Percentiles rank a stretch among this genome's conserved stretches.
Evolutionary conservation across 2,329 filamentous ascomycete genomes (phyloP).

Genomic region (Setomelanomma holmii): DNA sequence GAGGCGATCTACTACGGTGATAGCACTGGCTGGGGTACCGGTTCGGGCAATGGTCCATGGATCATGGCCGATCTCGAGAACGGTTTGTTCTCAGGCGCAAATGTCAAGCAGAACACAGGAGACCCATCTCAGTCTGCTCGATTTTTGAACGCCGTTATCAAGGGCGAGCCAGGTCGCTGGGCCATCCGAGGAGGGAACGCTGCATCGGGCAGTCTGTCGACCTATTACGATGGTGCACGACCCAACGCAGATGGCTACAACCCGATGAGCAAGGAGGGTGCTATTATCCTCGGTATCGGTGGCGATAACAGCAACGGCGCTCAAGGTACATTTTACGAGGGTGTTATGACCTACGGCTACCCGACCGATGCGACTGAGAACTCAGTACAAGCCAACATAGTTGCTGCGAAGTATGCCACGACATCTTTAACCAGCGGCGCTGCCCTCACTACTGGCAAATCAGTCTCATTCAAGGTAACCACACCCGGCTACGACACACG

Average conservation of each 20-base stretch:
- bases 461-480: conserved; percentile 63
- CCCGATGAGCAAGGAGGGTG: conserved; percentile 69
- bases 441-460: conserved; percentile 56
- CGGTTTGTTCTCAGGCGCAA: conserved; percentile 66
- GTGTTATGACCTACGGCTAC: conserved; percentile 69
- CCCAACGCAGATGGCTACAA: conserved; percentile 63
- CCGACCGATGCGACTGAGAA: conserved; percentile 66
- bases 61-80: conserved; percentile 75
- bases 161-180: conserved; percentile 65
- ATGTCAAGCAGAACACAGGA: conserved; percentile 55
- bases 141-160: conserved; percentile 65
- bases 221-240: conserved; percentile 65
- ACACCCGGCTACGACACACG: conserved; percentile 62
- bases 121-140: conserved; percentile 62
- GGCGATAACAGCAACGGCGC: conserved; percentile 68
- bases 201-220: conserved; percentile 61
- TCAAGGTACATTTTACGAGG: conserved; percentile 71
- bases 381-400: conserved; percentile 66
- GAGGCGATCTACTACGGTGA: conserved; percentile 71
- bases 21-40: conserved; percentile 62
- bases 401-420: conserved; percentile 63
- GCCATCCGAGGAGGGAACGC: conserved; percentile 66
- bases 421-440: conserved; percentile 58
- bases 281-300: conserved; percentile 74
- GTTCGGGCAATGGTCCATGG: conserved; percentile 68